Conservation (phyloP, 2,329 filamentous ascomycete genomes). For the Fusarium tjaetaba region DNA sequence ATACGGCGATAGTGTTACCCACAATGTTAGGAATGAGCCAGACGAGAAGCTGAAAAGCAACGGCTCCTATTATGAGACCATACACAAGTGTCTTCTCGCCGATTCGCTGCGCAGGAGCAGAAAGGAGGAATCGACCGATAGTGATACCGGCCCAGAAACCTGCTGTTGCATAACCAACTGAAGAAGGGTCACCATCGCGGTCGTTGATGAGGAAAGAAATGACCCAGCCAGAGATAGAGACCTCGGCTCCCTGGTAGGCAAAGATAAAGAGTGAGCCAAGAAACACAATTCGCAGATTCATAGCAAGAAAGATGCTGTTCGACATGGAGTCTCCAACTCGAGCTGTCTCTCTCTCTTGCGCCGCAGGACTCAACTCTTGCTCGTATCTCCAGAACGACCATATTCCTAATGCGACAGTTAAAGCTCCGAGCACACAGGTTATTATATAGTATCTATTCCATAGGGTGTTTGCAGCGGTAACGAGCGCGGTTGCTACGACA, state of each 20-base stretch:
- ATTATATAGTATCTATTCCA: constrained; percentile 82
- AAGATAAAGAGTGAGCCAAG: constrained; percentile 86
- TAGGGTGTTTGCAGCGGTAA: constrained; percentile 63
- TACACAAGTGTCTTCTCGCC: constrained; percentile 79
- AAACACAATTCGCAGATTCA: constrained; percentile 69
- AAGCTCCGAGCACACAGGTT: constrained; percentile 64
- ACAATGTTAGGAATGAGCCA: constrained; percentile 83
- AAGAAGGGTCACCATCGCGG: constrained; percentile 73
- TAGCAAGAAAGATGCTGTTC: constrained; percentile 57
- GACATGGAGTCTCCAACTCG: constrained; percentile 43
- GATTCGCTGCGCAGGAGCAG: constrained; percentile 70
- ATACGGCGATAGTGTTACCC: constrained; percentile 72
- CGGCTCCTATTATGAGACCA: constrained; percentile 67
- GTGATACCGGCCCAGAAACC: constrained; percentile 80
- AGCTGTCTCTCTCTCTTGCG: constrained; percentile 45
- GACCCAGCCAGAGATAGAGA: constrained; percentile 86
- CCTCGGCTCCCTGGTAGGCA: constrained; percentile 85
- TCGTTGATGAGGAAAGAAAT: constrained; percentile 83
- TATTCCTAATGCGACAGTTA: constrained; percentile 66
- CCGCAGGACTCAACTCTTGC: constrained; percentile 60
- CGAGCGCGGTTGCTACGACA: constrained; percentile 78
- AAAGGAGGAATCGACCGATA: constrained; percentile 76
- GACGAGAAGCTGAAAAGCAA: constrained; percentile 77
- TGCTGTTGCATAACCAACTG: constrained; percentile 82
- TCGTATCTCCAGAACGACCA: constrained; percentile 80